phyloP scores from a whole-genome alignment of 176 grass and related monocot species.

The Zea mays region Zm-B73-REFERENCE-NAM-5.0 NC_050102.1:147106501-147107000 shows the following conservation, averaged over 20 bases:
- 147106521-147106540: background rate
- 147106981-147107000: conserved; percentile 4
- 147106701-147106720: conserved; percentile 79
- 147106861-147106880: background rate
- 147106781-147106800: conserved; percentile 3
- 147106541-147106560: background rate
- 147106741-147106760: conserved; percentile 69
- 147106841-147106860: background rate
- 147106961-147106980: conserved; percentile 11
- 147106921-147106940: background rate
- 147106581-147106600: conserved; percentile 16
- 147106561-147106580: background rate
- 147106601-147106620: conserved; percentile 17
- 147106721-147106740: conserved; percentile 97
- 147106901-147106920: background rate
- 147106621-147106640: conserved; percentile 99
- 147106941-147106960: background rate
- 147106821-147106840: background rate
- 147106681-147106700: conserved; percentile 92
- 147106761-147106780: conserved; percentile 14
- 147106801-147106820: background rate
- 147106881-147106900: background rate
- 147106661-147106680: conserved; percentile 98
- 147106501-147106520: background rate
- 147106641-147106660: conserved; percentile 99